phyloP scores from a whole-genome alignment of 1,139 yeast genomes.

The Meyerozyma carpophila region DNA sequence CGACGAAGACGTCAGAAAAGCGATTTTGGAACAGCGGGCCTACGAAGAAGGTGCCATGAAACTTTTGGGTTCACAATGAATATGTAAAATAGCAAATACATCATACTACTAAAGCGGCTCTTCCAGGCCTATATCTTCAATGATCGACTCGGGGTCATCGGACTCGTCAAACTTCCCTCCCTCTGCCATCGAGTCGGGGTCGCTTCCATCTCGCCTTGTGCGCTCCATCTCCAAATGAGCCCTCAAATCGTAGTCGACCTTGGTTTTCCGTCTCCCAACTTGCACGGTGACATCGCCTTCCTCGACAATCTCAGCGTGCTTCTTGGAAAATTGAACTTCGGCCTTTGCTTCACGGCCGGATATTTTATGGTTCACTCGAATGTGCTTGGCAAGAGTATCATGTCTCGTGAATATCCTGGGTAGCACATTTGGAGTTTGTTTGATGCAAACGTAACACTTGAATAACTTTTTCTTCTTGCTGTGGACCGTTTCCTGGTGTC shows the following conservation, averaged over 20 bases:
- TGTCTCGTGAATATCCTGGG: constrained; percentile 83
- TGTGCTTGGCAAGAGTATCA: constrained; percentile 92
- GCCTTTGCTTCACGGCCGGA: constrained; percentile 62
- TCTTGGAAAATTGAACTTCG: constrained; percentile 44
- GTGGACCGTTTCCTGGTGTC: constrained; percentile 96
- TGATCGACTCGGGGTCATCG: not conserved
- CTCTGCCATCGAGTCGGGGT: not conserved
- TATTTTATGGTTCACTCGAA: constrained; percentile 79
- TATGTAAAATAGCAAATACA: not conserved
- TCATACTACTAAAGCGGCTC: not conserved
- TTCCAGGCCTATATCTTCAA: not conserved
- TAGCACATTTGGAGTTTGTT: constrained; percentile 45
- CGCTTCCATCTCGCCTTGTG: not conserved
- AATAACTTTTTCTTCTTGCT: constrained; percentile 81
- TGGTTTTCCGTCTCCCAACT: constrained; percentile 44
- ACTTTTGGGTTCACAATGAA: not conserved
- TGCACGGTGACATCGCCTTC: constrained; percentile 40
- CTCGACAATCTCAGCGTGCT: constrained; percentile 38
- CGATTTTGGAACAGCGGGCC: constrained; percentile 61
- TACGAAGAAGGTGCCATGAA: constrained; percentile 33
- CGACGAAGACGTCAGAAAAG: constrained; percentile 52
- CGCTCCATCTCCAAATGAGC: constrained; percentile 39
- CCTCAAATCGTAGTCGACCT: constrained; percentile 43
- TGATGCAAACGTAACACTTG: constrained; percentile 81
- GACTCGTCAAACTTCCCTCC: not conserved